Evolutionary conservation across 169 alveolate species (phyloP), one percentile per base, ranked within the genome.

Genomic region (Theileria parva): DNA sequence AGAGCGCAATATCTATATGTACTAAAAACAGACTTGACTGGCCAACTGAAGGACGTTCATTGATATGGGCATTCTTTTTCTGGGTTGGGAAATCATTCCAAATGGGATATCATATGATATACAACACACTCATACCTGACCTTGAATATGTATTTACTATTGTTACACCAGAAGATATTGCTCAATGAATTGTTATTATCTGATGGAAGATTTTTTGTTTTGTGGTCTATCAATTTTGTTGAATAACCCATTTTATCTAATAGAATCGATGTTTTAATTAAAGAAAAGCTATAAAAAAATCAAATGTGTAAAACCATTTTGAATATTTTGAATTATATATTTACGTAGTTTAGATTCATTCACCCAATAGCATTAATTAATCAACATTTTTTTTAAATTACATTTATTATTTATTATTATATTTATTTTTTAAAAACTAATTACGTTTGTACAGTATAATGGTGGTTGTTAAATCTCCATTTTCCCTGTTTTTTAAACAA

Each of bases 381-480:
- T 4, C 8, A 28, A 4, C 8, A 60, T 60, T 60, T 60, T 13
- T 1, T 11, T 60, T 60, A 60, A 57, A 28, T 25, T 67, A n/a
- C 37, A 67, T 13, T 4, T 67, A 32, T 37, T 28, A 67, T 32
- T 25, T 25, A 57, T 28, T 37, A 48, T 60, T 27, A 37, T 67
- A 37, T 28, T 27, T 27, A 51, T 27, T 37, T 23, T n/a, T 44
- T 9, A 70, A n/a, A 70, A 11, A 6, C 50, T 5, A 6, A 12
- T 19, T 27, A 51, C 51, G 0, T 70, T 39, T 70, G 51, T 19
- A 70, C 1, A 21, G 44, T 19, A 44, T 2, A 12, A 81, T 81
- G 88, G 79, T 66, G 2, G 51, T 48, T 12, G 37, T 27, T 2
- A 81, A 21, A 48, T 81, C 88, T 17, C 88, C 88, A 5, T 17